Evolutionary conservation across 352 stramenopile species (phyloP).

Genomic region (Phytophthora rubi): DNA sequence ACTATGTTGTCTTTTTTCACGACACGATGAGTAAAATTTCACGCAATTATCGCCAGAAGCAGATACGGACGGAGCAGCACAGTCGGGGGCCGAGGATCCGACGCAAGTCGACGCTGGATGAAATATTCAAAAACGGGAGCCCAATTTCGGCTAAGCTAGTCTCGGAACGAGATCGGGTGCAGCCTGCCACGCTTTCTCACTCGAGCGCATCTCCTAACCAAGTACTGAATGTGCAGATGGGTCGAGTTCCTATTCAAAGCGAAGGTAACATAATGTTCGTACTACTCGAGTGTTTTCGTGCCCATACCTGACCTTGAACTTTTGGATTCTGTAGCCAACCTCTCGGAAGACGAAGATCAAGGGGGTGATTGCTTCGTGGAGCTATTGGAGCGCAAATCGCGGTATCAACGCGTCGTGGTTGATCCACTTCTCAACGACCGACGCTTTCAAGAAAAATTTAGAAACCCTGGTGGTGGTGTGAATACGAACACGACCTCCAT

Average conservation of each 20-base stretch:
- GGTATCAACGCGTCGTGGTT: conserved; percentile 55
- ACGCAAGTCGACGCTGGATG: conserved; percentile 41
- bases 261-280: conserved; percentile 21
- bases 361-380: conserved; percentile 61
- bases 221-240: conserved; percentile 43
- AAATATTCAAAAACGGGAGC: conserved; percentile 30
- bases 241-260: conserved; percentile 33
- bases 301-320: not conserved
- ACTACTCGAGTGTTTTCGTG: not conserved
- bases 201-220: conserved; percentile 22
- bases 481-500: conserved; percentile 43
- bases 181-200: conserved; percentile 12
- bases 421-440: conserved; percentile 63
- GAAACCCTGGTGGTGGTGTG: conserved; percentile 25
- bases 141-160: conserved; percentile 13
- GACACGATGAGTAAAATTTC: conserved; percentile 69
- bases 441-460: conserved; percentile 73
- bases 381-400: conserved; percentile 59
- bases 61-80: conserved; percentile 27
- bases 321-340: conserved; percentile 1
- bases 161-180: conserved; percentile 20
- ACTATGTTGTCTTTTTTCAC: conserved; percentile 83
- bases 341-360: conserved; percentile 38
- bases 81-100: conserved; percentile 25
- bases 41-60: conserved; percentile 56